A percentile compares a stretch with the other conserved stretches of the same genome.
These are phyloP conservation scores for Volvox africanus DNA, from an alignment of 139 green algal species.

Conservation along the genomic window DNA sequence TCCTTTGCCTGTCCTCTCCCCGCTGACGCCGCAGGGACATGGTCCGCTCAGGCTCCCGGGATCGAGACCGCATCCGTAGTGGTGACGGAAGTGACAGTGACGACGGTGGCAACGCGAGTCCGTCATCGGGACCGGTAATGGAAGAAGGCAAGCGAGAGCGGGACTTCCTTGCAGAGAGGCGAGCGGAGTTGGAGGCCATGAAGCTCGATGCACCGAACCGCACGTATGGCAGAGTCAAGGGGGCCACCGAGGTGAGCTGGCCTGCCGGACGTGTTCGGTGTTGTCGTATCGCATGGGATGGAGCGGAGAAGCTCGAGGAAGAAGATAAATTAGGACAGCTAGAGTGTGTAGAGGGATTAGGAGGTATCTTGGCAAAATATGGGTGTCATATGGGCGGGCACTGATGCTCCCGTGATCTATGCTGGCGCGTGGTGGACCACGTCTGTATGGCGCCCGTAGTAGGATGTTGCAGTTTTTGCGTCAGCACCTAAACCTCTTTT, in stretches of 20 bases:
- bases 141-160: not conserved
- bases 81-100: not conserved
- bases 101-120: not conserved
- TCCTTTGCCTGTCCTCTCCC: too few species aligned
- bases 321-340: too few species aligned
- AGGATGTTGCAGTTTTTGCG: too few species aligned
- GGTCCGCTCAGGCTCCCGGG: not conserved
- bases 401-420: too few species aligned
- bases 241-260: not conserved
- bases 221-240: conserved; percentile 11
- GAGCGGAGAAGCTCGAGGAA: too few species aligned
- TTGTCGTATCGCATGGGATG: too few species aligned
- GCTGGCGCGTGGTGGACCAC: too few species aligned
- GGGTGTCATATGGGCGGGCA: too few species aligned
- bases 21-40: not conserved
- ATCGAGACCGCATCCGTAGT: not conserved
- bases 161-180: conserved; percentile 33
- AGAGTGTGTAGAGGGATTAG: too few species aligned
- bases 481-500: too few species aligned
- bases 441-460: too few species aligned
- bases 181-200: conserved; percentile 18
- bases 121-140: not conserved
- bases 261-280: not conserved
- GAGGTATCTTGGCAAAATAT: too few species aligned
- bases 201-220: not conserved